Conservation (phyloP, 1,284 basidiomycete species). For the Thelephora terrestris region DNA sequence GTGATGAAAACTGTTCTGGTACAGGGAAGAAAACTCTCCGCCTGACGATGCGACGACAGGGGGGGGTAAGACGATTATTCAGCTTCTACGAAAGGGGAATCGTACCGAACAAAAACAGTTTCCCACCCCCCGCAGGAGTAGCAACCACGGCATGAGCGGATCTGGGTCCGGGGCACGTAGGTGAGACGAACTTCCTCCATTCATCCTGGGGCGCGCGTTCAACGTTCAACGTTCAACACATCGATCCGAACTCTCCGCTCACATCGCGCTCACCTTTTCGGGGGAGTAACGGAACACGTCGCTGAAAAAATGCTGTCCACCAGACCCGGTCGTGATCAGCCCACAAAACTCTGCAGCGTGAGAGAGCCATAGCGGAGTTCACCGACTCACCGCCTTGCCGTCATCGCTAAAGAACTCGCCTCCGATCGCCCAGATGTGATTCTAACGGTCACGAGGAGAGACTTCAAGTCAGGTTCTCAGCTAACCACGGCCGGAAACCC, state of each 20-base stretch:
- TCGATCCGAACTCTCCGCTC: too few relatives aligned
- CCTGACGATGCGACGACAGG: constrained; percentile 27
- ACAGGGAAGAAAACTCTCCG: constrained; percentile 78
- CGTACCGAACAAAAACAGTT: constrained; percentile 76
- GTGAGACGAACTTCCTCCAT: constrained; percentile 78
- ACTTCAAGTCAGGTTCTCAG: too few relatives aligned
- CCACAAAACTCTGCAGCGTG: background rate
- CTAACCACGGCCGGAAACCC: too few relatives aligned
- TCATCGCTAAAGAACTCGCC: constrained; percentile 83
- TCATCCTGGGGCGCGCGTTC: constrained; percentile 44
- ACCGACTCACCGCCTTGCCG: constrained; percentile 57
- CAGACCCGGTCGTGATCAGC: background rate
- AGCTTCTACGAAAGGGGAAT: constrained; percentile 1
- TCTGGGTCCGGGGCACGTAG: constrained; percentile 75
- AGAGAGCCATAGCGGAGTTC: background rate
- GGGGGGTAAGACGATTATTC: background rate
- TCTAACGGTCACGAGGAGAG: too few relatives aligned
- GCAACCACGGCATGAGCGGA: constrained; percentile 77
- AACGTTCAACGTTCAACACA: background rate
- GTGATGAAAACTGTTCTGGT: constrained; percentile 86
- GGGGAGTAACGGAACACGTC: constrained; percentile 77
- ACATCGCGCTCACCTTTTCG: constrained; percentile 61
- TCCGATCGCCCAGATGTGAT: constrained; percentile 73
- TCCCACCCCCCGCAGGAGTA: constrained; percentile 67
- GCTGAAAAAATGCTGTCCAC: constrained; percentile 59